Conservation (phyloP, 163 green algal genomes). For the Coccomyxa subellipsoidea region DNA sequence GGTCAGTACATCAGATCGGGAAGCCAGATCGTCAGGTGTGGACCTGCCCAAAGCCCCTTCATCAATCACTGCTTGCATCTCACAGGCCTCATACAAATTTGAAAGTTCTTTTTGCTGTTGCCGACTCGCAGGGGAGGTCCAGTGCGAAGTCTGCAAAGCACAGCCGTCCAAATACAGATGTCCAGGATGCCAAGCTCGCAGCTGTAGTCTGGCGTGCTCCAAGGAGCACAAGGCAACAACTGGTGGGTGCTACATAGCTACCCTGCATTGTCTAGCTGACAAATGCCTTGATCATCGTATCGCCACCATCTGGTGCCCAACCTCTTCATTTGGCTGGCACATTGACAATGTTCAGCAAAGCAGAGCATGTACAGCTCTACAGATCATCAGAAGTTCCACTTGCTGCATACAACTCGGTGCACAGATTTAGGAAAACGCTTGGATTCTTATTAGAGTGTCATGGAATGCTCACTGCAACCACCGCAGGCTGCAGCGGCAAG, state of each 20-base stretch:
- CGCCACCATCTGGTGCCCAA: no score
- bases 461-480: conserved; percentile 26
- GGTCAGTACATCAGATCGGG: not conserved
- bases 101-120: no score
- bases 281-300: no score
- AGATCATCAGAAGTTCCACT: no score
- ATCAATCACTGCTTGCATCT: not conserved
- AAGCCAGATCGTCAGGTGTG: not conserved
- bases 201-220: conserved; percentile 66
- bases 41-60: not conserved
- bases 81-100: no score
- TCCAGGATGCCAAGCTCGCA: conserved; percentile 56
- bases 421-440: no score
- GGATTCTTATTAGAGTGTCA: not conserved
- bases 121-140: not conserved
- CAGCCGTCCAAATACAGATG: conserved; percentile 48
- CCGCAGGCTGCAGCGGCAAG: conserved; percentile 71
- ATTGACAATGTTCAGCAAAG: no score
- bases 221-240: conserved; percentile 25
- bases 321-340: no score
- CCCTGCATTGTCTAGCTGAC: not conserved
- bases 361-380: no score
- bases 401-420: no score
- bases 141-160: not conserved
- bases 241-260: not conserved